phyloP scores from a whole-genome alignment of 805 yeast genomes.

The Kazachstania viticola region DNA sequence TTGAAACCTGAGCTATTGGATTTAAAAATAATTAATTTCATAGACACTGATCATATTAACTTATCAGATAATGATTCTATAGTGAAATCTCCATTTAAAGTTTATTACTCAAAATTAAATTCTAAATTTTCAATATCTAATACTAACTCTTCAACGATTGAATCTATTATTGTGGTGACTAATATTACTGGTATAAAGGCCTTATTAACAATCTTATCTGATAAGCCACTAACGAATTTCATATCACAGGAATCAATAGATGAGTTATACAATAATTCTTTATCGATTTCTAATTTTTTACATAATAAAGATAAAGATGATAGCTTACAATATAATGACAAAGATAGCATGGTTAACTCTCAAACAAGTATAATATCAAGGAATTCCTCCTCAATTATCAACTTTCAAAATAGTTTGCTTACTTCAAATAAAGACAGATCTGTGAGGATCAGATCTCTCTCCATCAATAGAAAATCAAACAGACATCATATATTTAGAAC shows the following conservation, averaged over 20 bases:
- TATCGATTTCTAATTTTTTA: too few species aligned
- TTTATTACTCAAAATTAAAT: conserved; percentile 20
- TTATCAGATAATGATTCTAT: neutral
- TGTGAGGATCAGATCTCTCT: conserved; percentile 21
- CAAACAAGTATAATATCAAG: conserved; percentile 12
- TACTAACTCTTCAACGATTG: conserved; percentile 5
- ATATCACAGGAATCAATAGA: conserved; percentile 23
- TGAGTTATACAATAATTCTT: conserved; percentile 11
- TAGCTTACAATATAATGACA: too few species aligned
- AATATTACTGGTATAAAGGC: conserved; percentile 27
- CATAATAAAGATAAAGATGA: too few species aligned
- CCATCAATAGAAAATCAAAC: conserved; percentile 15
- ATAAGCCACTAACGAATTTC: conserved; percentile 22
- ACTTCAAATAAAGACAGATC: conserved; percentile 27
- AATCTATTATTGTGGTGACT: conserved; percentile 21
- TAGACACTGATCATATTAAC: neutral
- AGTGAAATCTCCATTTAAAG: conserved; percentile 24
- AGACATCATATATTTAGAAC: neutral
- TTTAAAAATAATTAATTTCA: conserved; percentile 12
- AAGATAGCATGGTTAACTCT: too few species aligned
- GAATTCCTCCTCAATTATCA: conserved; percentile 22
- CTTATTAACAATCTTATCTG: conserved; percentile 24
- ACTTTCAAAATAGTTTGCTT: conserved; percentile 19
- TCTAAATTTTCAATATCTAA: conserved; percentile 11
- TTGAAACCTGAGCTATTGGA: conserved; percentile 11